Evolutionary conservation across 2,329 filamentous ascomycete species (phyloP), one percentile per base, ranked within the genome.

Genomic region (Graphilbum fragrans): DNA sequence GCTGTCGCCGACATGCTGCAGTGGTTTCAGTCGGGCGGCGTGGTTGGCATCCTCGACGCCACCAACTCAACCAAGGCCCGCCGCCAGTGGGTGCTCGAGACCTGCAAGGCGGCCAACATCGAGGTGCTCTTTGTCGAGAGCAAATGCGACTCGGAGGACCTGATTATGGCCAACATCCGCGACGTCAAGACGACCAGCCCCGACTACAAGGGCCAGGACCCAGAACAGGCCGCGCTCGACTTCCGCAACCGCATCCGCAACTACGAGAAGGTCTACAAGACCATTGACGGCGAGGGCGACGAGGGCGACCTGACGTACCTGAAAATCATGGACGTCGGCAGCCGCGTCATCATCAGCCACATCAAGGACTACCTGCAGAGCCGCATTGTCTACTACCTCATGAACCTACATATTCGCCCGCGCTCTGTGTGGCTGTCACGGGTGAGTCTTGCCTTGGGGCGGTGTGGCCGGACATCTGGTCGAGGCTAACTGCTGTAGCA

Each of bases 131-230:
- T 94, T 52, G 92, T 98, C 37, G 92, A 98, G 67, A 94, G 86
- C 52, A 93, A 92, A 58, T 98, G 92, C 59, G 90, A 98, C 56
- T 82, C 95, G 52, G 88, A 96, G 59, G 82, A 90, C 35, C 68
- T 96, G 50, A 94, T 98, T 65, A 94, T 95, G 87, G 85, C 80
- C 68, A 98, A 98, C 61, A 95, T 98, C 50, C 78, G 88, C 50
- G 88, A 95, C 57, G 92, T 98, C 55, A 98, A 98, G 71, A 90
- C 87, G 2, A 94, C 86, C 21, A 94, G 86, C 43, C 92, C 92
- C 2, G 92, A 98, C 63, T 98, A 98, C 59, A 69, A 79, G 44
- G 92, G 88, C 42, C 87, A 94, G 60, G 92, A 98, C 57, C 92
- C 92, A 2, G 92, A 98, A 59, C 70, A 77, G 45, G 92, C 92